phyloP scores from a whole-genome alignment of 495 filamentous ascomycete species.

The Penicillium lividum region DNA sequence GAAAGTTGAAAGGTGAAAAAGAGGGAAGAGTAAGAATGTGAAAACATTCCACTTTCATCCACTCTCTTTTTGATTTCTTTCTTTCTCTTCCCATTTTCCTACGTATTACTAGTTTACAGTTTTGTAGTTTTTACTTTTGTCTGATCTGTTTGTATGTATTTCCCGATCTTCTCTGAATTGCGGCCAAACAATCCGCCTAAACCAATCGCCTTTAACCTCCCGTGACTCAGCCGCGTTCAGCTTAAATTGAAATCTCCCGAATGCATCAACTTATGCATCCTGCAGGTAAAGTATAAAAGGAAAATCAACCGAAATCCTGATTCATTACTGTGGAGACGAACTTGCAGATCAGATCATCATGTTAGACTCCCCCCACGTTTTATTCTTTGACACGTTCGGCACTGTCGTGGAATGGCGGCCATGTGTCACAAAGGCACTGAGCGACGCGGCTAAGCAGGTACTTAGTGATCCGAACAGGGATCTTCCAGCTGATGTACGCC shows the following conservation, averaged over 20 bases:
- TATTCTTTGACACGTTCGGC: constrained; percentile 74
- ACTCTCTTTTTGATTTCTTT: background rate
- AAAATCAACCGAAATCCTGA: no score
- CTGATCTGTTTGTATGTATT: no score
- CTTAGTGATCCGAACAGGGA: constrained; percentile 45
- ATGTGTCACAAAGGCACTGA: constrained; percentile 56
- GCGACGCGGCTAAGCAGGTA: constrained; percentile 33
- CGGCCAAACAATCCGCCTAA: constrained; percentile 18
- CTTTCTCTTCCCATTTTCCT: background rate
- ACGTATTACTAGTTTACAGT: no score
- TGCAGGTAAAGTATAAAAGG: no score
- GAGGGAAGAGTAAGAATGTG: background rate
- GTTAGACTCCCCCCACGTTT: constrained; percentile 32
- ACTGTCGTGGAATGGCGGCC: constrained; percentile 74
- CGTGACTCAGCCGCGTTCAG: constrained; percentile 7
- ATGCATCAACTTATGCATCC: no score
- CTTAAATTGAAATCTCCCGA: background rate
- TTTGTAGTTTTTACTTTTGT: no score
- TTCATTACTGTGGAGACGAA: background rate
- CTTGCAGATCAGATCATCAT: constrained; percentile 7
- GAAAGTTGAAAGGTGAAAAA: background rate
- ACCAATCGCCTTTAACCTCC: constrained; percentile 6
- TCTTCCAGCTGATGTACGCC: constrained; percentile 47
- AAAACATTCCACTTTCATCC: constrained; percentile 1
- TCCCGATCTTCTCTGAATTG: background rate